Percentiles rank a stretch among this genome's conserved stretches.
phyloP scores from a whole-genome alignment of 371 early-diverging fungal genomes.

The Rhizopus arrhizus region DNA sequence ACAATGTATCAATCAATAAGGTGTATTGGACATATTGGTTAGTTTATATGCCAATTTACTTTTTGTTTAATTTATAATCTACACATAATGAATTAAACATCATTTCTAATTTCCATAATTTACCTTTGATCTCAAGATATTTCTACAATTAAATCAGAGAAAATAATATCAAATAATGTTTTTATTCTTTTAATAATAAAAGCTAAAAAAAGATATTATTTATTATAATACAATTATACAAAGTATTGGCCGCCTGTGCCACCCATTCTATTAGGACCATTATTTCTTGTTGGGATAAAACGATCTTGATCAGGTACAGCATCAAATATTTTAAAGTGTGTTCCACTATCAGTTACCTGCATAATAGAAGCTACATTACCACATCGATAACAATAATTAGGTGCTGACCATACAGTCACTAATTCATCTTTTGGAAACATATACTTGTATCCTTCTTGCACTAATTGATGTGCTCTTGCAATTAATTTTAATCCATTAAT shows the following conservation, averaged over 20 bases:
- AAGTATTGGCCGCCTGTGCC: conserved; percentile 55
- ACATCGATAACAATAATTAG: conserved; percentile 99
- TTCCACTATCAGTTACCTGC: conserved; percentile 84
- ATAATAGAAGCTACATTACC: conserved; percentile 99
- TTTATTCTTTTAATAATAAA: no score
- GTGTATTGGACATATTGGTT: no score
- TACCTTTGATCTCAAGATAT: no score
- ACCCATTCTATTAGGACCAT: conserved; percentile 24
- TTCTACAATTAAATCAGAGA: no score
- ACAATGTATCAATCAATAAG: no score
- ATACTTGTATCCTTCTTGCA: conserved; percentile 97
- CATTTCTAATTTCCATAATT: no score
- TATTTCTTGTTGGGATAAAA: conserved; percentile 36
- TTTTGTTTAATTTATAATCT: no score
- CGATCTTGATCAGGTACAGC: conserved; percentile 93
- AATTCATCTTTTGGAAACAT: conserved; percentile 95
- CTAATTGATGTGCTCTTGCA: conserved; percentile 99
- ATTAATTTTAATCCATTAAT: conserved; percentile 97
- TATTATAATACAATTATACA: conserved; percentile 28
- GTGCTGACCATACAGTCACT: conserved; percentile 99
- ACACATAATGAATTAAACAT: no score
- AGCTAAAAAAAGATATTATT: neutral
- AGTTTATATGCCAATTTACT: no score
- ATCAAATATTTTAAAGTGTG: conserved; percentile 91
- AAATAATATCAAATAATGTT: no score